Evolutionary conservation across 306 rosid species (phyloP), one percentile per base, ranked within the genome.

Genomic region (Cajanus cajan): DNA sequence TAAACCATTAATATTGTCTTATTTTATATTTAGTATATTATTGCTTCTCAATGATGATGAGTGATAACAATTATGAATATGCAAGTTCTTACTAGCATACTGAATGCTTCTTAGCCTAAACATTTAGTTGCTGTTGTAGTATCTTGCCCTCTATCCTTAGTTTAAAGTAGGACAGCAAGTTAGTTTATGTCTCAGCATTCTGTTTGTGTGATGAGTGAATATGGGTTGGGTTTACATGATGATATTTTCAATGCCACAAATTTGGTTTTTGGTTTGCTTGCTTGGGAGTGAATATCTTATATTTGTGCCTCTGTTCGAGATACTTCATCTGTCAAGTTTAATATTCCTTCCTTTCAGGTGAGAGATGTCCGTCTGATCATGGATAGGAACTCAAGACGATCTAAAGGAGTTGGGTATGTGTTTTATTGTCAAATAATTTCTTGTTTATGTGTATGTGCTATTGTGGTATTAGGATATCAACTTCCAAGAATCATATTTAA

Each of bases 321-420:
- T 48, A 15, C 19, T 71, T 11, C 34, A 28, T 48, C 21, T 25
- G 33, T 6, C 15, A 16, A n/a, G 15, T 71, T 81, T 74, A 50
- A 64, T 28, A 47, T 67, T 57, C 36, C 34, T 25, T 5, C 69
- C 64, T 85, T 86, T 84, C 87, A 96, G 99, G 98, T 96, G 80
- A 93, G 99, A 81, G 99, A 96, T 88, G 99, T 96, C 14, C 95
- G 99, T 68, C 87, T 96, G 86, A 96, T 96, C 86, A 93, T 93
- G 99, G 99, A 96, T 89, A 88, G 99, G 92, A 93, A 93, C 81
- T 93, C 99, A 65, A 96, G 98, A 85, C 90, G 99, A 54, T 96
- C 99, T 45, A 96, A 96, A 84, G 99, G 99, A 87, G 99, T 95
- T 89, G 99, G 99, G 99, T 95, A 93, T 87, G 98, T 77, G 74